Percentiles rank a stretch among this genome's conserved stretches.
Evolutionary conservation across 2,329 filamentous ascomycete species (phyloP).

Genomic region (Aspergillus brasiliensis): DNA sequence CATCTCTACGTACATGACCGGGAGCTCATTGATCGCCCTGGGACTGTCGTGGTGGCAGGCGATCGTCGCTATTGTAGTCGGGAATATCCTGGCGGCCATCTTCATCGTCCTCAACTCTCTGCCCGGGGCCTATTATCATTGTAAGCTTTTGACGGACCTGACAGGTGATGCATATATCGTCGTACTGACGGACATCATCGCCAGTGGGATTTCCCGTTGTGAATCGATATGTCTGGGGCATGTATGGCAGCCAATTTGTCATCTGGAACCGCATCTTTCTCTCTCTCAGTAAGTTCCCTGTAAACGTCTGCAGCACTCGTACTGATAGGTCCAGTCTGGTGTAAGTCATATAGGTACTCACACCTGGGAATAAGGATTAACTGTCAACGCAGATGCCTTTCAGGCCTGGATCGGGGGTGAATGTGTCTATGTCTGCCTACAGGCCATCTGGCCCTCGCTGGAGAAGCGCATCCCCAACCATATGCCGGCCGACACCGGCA

Average conservation of each 20-base stretch:
- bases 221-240: constrained; percentile 35
- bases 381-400: not conserved
- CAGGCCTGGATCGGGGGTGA: constrained; percentile 53
- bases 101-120: constrained; percentile 49
- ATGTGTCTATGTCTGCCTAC: constrained; percentile 50
- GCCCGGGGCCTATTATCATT: constrained; percentile 47
- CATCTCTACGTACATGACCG: constrained; percentile 36
- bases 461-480: constrained; percentile 48
- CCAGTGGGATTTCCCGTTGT: constrained; percentile 38
- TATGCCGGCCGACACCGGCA: constrained; percentile 45
- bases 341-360: not conserved
- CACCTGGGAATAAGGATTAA: not conserved
- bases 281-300: constrained; percentile 34
- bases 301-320: not conserved
- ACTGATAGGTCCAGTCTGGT: not conserved
- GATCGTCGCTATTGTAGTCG: constrained; percentile 28
- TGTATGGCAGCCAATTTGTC: constrained; percentile 29
- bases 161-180: no score
- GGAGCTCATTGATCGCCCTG: constrained; percentile 38
- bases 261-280: constrained; percentile 29
- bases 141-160: constrained; percentile 8
- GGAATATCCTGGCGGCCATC: constrained; percentile 41
- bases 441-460: constrained; percentile 49
- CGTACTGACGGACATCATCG: not conserved
- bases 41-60: constrained; percentile 39